These are phyloP conservation scores for Globisporangium cylindrosporum DNA, from an alignment of 352 stramenopile species.

Conservation along the genomic window DNA sequence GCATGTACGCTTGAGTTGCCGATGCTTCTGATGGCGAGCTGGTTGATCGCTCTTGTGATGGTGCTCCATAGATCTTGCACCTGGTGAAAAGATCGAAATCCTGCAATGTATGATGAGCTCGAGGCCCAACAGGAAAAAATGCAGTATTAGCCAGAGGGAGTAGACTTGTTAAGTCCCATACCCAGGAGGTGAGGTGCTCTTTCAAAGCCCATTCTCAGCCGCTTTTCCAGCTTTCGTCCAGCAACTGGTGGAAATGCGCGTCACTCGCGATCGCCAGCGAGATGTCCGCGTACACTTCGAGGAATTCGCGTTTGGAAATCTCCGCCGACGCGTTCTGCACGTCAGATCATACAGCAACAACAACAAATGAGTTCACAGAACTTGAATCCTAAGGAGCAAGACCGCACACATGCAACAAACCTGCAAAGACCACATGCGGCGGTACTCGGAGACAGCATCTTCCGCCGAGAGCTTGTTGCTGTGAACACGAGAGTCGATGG, in stretches of 20 bases:
- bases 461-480: conserved; percentile 31
- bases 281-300: conserved; percentile 73
- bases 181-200: too few species aligned
- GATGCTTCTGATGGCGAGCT: too few species aligned
- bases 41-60: too few species aligned
- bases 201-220: not conserved
- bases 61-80: too few species aligned
- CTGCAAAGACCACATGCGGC: conserved; percentile 37
- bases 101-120: too few species aligned
- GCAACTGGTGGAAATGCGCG: conserved; percentile 58
- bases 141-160: too few species aligned
- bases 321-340: conserved; percentile 16
- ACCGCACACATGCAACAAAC: conserved; percentile 17
- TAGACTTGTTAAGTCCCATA: too few species aligned
- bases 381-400: not conserved
- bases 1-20: too few species aligned
- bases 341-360: conserved; percentile 3
- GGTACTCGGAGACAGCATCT: conserved; percentile 41
- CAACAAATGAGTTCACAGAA: not conserved
- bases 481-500: conserved; percentile 56
- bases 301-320: conserved; percentile 52
- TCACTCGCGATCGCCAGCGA: conserved; percentile 58
- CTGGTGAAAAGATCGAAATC: too few species aligned
- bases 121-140: too few species aligned
- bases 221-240: conserved; percentile 68